phyloP scores from a whole-genome alignment of 306 rosid genomes.

The Erythrophleum fordii region DNA sequence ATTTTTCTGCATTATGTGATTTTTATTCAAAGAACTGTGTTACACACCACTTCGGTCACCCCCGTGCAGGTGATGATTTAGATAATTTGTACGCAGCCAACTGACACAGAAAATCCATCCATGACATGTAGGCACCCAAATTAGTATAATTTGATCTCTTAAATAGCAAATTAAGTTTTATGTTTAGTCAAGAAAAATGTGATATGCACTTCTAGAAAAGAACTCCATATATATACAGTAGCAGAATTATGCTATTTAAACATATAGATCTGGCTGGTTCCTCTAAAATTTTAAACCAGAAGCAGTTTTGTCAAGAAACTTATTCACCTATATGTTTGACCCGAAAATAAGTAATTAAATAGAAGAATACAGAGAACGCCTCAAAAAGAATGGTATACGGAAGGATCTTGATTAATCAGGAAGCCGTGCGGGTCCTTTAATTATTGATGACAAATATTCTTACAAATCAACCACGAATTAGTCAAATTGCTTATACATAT shows the following conservation, averaged over 20 bases:
- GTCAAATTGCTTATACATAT: neutral
- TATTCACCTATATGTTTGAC: neutral
- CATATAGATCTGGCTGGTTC: neutral
- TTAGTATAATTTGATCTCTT: neutral
- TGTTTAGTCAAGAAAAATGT: neutral
- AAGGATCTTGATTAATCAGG: neutral
- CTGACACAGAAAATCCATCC: neutral
- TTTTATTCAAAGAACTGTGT: neutral
- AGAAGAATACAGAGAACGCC: neutral
- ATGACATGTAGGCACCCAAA: neutral
- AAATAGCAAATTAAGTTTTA: neutral
- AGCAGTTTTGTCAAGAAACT: neutral
- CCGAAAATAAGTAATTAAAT: neutral
- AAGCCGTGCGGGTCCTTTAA: conserved; percentile 21
- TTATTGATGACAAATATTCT: conserved; percentile 28
- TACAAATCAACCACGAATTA: conserved; percentile 5
- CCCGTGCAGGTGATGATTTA: neutral
- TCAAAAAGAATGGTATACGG: neutral
- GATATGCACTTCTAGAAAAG: neutral
- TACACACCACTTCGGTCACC: neutral
- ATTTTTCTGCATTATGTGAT: neutral
- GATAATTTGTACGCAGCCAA: neutral
- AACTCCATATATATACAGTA: neutral
- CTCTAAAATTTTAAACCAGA: neutral
- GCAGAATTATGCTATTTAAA: neutral